Base-by-base conservation (phyloP, 2,329 filamentous ascomycete species). In the Trichoderma sp. region DNA sequence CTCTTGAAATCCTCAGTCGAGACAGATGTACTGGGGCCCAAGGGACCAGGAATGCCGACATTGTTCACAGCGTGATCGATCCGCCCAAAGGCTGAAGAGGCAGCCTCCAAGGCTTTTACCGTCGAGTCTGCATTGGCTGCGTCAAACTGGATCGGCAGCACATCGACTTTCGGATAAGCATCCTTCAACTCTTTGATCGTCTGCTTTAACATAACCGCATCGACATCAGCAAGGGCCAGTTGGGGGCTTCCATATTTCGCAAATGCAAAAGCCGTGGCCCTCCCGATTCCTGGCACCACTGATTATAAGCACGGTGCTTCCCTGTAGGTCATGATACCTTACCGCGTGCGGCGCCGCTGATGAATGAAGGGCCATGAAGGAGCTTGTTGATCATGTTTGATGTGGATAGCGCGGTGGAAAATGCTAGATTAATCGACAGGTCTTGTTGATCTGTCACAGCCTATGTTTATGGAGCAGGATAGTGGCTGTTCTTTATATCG, bases 1-100 rank as follows among this genome's bases (percentile, higher is more conserved):
- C 41, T 60, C 45, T 50, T 50, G 9, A 60, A 60, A 19, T 60
- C 57, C 14, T 41, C 19, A 19, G 57, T 60, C 10, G 44, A 50
- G 19, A 50, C 28, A 15, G 57, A 50, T 41, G n/a, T 4, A 7
- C 57, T 60, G 15, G 45, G 57, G 15, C 30, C 30, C 30, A 60
- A 14, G 10, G 19, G 57, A 26, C 57, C 45, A 1, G 57, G 28
- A 26, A 50, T 60, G 28, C 57, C 45, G 7, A 26, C 30, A n/a
- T 60, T 60, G 15, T 60, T 60, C 17, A 60, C 57, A 3, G 45
- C 57, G n/a, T 60, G 56, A 19, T 59, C 19, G n/a, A 59, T 59
- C 5, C 28, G 44, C 6, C 41, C 56, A 39, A 59, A 59, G 19
- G 48, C 39, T 3, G 56, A 59, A 26, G 4, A 50, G n/a, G 28